Conservation (phyloP, 305 asterid species). For the Plantago coronopus region DNA sequence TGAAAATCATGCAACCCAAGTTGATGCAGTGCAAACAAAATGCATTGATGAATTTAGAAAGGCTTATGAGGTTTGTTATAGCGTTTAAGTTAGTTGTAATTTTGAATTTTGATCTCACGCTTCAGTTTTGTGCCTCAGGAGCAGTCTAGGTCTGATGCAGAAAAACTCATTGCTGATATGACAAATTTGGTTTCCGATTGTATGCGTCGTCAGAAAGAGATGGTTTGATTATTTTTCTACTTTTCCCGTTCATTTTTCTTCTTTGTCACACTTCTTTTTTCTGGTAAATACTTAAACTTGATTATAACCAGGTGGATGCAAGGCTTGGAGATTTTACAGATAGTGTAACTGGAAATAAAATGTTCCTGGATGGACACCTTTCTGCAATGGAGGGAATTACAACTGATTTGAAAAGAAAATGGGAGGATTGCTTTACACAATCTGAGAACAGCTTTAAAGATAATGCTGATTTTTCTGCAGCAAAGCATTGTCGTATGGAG, state of each 20-base stretch:
- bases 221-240: constrained; percentile 41
- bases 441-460: constrained; percentile 48
- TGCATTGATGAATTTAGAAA: constrained; percentile 58
- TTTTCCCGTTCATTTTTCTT: background rate
- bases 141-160: constrained; percentile 51
- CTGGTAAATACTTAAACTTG: constrained; percentile 11
- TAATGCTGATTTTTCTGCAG: constrained; percentile 60
- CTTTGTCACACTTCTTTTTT: background rate
- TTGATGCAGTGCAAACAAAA: constrained; percentile 53
- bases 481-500: constrained; percentile 83
- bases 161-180: constrained; percentile 68
- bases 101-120: constrained; percentile 22
- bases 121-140: constrained; percentile 41
- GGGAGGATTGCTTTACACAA: constrained; percentile 63
- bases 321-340: constrained; percentile 52
- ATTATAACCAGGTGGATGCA: constrained; percentile 53
- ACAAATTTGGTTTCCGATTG: constrained; percentile 56
- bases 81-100: constrained; percentile 11
- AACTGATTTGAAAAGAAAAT: constrained; percentile 69
- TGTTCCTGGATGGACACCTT: constrained; percentile 56
- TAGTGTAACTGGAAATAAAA: constrained; percentile 46
- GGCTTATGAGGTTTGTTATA: constrained; percentile 52
- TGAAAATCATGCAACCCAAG: constrained; percentile 43
- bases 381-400: constrained; percentile 58
- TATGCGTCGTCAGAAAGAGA: constrained; percentile 65